These are phyloP conservation scores for Aspergillus sp. DNA, from an alignment of 2,329 filamentous ascomycete species.

Conservation along the genomic window DNA sequence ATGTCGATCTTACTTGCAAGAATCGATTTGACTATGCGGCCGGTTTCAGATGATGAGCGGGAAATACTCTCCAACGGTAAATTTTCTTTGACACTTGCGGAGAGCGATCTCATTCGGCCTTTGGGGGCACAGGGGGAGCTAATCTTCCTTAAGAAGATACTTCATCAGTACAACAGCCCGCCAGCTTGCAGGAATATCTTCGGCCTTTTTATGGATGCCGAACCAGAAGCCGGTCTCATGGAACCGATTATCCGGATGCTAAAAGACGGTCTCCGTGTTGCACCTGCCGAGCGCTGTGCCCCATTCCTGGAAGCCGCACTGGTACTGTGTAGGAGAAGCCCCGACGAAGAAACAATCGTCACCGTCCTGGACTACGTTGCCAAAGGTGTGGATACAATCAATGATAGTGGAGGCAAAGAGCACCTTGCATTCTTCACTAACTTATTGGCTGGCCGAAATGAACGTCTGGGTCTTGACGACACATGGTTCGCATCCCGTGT, in stretches of 20 bases:
- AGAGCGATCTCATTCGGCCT: slow-evolving; percentile 35
- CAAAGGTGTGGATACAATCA: slow-evolving; percentile 50
- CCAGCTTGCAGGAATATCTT: slow-evolving; percentile 58
- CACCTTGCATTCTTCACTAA: slow-evolving; percentile 54
- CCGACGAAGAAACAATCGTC: slow-evolving; percentile 36
- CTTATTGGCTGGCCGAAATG: slow-evolving; percentile 48
- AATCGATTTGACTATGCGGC: slow-evolving; percentile 37
- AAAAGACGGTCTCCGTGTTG: slow-evolving; percentile 54
- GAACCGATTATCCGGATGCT: slow-evolving; percentile 55
- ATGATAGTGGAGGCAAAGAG: slow-evolving; percentile 48
- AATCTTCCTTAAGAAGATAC: slow-evolving; percentile 59
- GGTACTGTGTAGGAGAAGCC: slow-evolving; percentile 51
- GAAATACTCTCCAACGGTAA: slow-evolving; percentile 27
- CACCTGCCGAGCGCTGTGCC: slow-evolving; percentile 47
- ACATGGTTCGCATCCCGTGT: slow-evolving; percentile 36
- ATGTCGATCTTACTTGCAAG: slow-evolving; percentile 38
- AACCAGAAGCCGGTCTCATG: slow-evolving; percentile 50
- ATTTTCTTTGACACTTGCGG: slow-evolving; percentile 34
- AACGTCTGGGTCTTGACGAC: slow-evolving; percentile 33
- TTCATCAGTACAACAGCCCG: slow-evolving; percentile 61
- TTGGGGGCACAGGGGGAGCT: slow-evolving; percentile 35
- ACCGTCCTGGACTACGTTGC: slow-evolving; percentile 43
- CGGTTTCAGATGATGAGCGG: slow-evolving; percentile 25
- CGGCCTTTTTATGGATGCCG: slow-evolving; percentile 54
- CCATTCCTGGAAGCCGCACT: slow-evolving; percentile 61